Percentiles rank a stretch among this genome's conserved stretches.
phyloP scores from a whole-genome alignment of 768 basidiomycete species.

The Crucibulum laeve region DNA sequence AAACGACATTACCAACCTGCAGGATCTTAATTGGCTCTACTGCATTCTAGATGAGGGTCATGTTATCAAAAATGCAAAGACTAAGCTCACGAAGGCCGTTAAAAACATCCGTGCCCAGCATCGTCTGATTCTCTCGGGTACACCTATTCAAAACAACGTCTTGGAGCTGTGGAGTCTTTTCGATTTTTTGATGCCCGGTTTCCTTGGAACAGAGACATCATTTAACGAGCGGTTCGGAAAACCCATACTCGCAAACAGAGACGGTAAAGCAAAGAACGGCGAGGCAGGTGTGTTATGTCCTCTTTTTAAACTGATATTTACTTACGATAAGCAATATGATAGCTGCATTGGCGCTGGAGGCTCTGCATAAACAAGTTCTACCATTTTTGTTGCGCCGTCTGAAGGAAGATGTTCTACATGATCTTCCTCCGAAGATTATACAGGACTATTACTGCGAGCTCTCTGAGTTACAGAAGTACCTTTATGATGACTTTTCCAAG shows the following conservation, averaged over 20 bases:
- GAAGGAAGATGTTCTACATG: slow-evolving; percentile 95
- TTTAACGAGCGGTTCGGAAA: slow-evolving; percentile 97
- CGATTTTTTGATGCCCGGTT: slow-evolving; percentile 99
- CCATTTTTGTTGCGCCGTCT: slow-evolving; percentile 94
- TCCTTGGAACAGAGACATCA: slow-evolving; percentile 89
- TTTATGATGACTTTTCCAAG: slow-evolving; percentile 92
- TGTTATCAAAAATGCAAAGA: slow-evolving; percentile 98
- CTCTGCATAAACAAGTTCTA: slow-evolving; percentile 97
- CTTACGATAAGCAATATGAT: slow-evolving; percentile 4
- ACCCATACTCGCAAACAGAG: slow-evolving; percentile 91
- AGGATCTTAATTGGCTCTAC: slow-evolving; percentile 83
- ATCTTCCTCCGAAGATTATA: slow-evolving; percentile 98
- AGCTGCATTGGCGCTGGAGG: slow-evolving; percentile 94
- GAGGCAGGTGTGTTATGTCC: slow-evolving; percentile 74
- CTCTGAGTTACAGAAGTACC: slow-evolving; percentile 86
- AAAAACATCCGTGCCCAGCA: slow-evolving; percentile 89
- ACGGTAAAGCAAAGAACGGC: slow-evolving; percentile 90
- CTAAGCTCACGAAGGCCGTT: slow-evolving; percentile 94
- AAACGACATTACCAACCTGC: slow-evolving; percentile 81
- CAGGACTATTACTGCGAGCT: slow-evolving; percentile 99
- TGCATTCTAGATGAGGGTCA: slow-evolving; percentile 98
- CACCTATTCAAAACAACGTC: slow-evolving; percentile 99
- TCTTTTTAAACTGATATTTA: not conserved
- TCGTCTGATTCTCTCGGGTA: slow-evolving; percentile 91
- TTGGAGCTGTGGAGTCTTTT: slow-evolving; percentile 98